Conservation (phyloP, 1,284 basidiomycete genomes). For the Chalciporus sp. region DNA sequence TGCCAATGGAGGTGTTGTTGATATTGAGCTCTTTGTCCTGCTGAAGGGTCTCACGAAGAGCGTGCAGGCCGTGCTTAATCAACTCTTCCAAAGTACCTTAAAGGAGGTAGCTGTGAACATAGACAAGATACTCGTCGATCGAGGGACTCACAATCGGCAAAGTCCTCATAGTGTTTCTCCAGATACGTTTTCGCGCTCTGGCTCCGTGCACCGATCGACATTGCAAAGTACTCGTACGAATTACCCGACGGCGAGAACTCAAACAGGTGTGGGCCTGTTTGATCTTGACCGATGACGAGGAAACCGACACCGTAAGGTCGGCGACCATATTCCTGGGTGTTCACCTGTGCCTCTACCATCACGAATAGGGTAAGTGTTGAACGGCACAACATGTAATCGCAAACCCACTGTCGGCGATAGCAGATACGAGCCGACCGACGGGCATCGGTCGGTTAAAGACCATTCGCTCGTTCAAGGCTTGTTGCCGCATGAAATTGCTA, state of each 20-base stretch:
- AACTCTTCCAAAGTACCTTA: slow-evolving; percentile 83
- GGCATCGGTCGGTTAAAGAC: slow-evolving; percentile 94
- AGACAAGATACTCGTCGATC: not conserved
- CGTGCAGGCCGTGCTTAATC: slow-evolving; percentile 89
- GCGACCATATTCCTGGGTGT: slow-evolving; percentile 98
- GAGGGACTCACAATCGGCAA: slow-evolving; percentile 70
- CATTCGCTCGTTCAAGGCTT: slow-evolving; percentile 95
- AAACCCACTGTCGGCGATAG: slow-evolving; percentile 90
- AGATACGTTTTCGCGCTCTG: slow-evolving; percentile 99
- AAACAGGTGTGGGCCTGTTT: slow-evolving; percentile 94
- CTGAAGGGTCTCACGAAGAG: slow-evolving; percentile 92
- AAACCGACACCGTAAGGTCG: slow-evolving; percentile 99
- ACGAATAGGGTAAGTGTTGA: slow-evolving; percentile 7
- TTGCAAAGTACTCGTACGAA: slow-evolving; percentile 97
- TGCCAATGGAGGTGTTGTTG: slow-evolving; percentile 92
- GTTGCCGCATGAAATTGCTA: slow-evolving; percentile 99
- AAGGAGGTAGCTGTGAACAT: not conserved
- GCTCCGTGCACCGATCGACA: slow-evolving; percentile 96
- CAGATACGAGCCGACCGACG: slow-evolving; percentile 88
- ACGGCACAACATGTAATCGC: not conserved
- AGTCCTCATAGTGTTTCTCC: slow-evolving; percentile 91
- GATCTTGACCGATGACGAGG: slow-evolving; percentile 95
- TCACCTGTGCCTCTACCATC: slow-evolving; percentile 89
- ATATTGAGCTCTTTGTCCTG: slow-evolving; percentile 95
- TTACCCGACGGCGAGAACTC: slow-evolving; percentile 98